Conservation (phyloP, 176 grass and related monocot species). For the Carex scoparia region DNA sequence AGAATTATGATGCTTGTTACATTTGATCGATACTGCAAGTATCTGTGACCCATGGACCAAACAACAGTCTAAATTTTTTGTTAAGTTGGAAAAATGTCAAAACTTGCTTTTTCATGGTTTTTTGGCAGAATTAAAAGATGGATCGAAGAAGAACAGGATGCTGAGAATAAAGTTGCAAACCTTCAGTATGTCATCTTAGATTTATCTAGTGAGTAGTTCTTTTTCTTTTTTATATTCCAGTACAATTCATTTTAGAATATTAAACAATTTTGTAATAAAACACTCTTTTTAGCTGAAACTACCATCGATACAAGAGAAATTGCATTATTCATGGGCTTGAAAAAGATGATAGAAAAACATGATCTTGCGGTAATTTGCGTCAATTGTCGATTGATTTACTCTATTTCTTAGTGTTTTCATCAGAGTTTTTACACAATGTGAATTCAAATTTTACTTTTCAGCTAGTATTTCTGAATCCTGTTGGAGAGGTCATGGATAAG, state of each 20-base stretch:
- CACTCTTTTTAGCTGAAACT: slow-evolving; percentile 42
- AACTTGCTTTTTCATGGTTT: neutral
- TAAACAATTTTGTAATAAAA: neutral
- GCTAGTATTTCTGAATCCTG: slow-evolving; percentile 83
- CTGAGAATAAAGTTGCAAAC: slow-evolving; percentile 34
- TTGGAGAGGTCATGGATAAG: slow-evolving; percentile 95
- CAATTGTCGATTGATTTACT: neutral
- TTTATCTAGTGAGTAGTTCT: slow-evolving; percentile 54
- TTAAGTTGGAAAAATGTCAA: neutral
- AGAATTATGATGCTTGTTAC: neutral
- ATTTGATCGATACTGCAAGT: neutral
- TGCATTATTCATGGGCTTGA: slow-evolving; percentile 69
- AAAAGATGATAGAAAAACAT: slow-evolving; percentile 63
- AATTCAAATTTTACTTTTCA: slow-evolving; percentile 9
- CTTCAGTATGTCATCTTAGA: slow-evolving; percentile 67
- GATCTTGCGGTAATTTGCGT: slow-evolving; percentile 46
- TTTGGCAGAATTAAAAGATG: slow-evolving; percentile 70
- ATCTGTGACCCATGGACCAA: too few species aligned
- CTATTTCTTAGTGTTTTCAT: neutral
- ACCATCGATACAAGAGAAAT: slow-evolving; percentile 76
- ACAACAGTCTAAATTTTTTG: neutral
- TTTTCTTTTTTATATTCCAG: neutral
- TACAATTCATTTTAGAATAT: neutral
- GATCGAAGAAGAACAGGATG: slow-evolving; percentile 63
- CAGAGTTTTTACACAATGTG: neutral